phyloP scores from a whole-genome alignment of 176 grass and related monocot genomes.

The Bromus sterilis region DNA sequence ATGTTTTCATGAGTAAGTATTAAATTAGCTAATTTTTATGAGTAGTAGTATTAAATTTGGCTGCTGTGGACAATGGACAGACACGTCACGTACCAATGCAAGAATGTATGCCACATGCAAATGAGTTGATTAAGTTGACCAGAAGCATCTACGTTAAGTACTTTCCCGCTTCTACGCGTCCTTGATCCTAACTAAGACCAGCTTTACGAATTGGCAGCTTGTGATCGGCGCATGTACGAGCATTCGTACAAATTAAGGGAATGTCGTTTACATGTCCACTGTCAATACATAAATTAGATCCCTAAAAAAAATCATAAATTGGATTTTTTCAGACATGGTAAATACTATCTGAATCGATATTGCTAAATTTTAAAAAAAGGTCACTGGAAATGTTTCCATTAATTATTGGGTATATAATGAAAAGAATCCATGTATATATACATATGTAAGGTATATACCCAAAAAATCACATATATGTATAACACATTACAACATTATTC shows the following conservation, averaged over 20 bases:
- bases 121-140: slow-evolving; percentile 4
- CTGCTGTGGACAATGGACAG: background rate
- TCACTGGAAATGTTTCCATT: background rate
- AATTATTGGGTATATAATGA: background rate
- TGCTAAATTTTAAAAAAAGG: background rate
- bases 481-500: slow-evolving; percentile 21
- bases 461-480: slow-evolving; percentile 1
- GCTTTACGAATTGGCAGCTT: background rate
- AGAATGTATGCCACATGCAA: slow-evolving; percentile 30
- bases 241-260: background rate
- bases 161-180: slow-evolving; percentile 8
- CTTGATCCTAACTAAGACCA: background rate
- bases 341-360: background rate
- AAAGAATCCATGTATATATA: slow-evolving; percentile 10
- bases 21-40: too few species aligned
- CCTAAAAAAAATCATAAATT: background rate
- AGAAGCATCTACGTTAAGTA: background rate
- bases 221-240: background rate
- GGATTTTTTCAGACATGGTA: background rate
- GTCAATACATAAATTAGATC: too few species aligned
- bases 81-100: slow-evolving; percentile 17
- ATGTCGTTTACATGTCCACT: background rate
- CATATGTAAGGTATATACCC: background rate
- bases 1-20: too few species aligned
- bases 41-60: background rate